Evolutionary conservation across 352 stramenopile genomes (phyloP).

Genomic region (Pythium sukuiense): DNA sequence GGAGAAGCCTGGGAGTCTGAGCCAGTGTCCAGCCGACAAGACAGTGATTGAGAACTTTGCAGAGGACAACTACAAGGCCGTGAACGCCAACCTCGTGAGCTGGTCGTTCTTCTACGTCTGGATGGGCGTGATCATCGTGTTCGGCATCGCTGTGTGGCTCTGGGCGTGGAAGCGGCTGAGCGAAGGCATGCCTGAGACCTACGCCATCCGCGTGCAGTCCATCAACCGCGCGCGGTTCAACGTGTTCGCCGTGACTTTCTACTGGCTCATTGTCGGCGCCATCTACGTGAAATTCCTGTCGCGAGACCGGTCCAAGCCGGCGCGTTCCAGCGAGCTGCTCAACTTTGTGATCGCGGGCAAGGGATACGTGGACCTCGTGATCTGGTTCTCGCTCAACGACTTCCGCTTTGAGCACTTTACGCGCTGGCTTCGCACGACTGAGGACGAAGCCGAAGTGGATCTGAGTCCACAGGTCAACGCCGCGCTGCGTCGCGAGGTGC

Average conservation of each 20-base stretch:
- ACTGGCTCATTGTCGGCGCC: conserved; percentile 79
- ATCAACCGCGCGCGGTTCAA: conserved; percentile 89
- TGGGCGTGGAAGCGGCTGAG: conserved; percentile 86
- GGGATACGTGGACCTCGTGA: conserved; percentile 87
- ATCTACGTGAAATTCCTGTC: conserved; percentile 84
- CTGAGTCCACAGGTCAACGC: conserved; percentile 89
- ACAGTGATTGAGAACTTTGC: conserved; percentile 70
- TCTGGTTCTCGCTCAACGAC: conserved; percentile 89
- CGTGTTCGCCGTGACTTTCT: conserved; percentile 86
- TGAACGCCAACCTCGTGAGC: conserved; percentile 86
- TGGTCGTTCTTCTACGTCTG: conserved; percentile 89
- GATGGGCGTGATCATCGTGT: conserved; percentile 83
- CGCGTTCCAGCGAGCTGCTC: conserved; percentile 69
- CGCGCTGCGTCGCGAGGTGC: conserved; percentile 81
- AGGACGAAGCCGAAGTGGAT: conserved; percentile 75
- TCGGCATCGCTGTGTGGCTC: conserved; percentile 80
- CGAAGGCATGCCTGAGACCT: conserved; percentile 87
- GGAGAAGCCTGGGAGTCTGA: conserved; percentile 29
- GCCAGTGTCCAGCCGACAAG: conserved; percentile 28
- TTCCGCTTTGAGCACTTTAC: conserved; percentile 82
- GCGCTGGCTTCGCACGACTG: conserved; percentile 50
- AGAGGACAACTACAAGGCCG: conserved; percentile 54
- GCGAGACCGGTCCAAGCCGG: conserved; percentile 49
- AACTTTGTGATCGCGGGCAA: conserved; percentile 89
- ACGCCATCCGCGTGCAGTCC: conserved; percentile 80